Evolutionary conservation across 208 protist genomes (phyloP), one percentile per base, ranked within the genome.

Genomic region (Trypanosoma caninum): DNA sequence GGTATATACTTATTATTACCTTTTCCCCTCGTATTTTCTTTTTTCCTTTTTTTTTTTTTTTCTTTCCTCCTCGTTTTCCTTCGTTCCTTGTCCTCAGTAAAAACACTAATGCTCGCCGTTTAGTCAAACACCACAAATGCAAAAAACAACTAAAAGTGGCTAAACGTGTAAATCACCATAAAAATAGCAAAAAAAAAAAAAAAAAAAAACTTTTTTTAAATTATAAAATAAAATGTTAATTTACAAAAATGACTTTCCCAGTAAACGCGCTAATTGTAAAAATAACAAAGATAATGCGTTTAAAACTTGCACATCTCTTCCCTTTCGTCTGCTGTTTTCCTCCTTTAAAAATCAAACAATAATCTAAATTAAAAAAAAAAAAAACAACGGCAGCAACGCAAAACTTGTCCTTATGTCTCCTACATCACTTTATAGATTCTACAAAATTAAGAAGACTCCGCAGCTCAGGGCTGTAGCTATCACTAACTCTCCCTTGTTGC

Each of bases 371-470:
- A 40, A 40, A 40, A 16, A 13, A 7, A 40, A 16, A 13, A 10
- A 10, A n/a, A 48, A 10, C 11, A n/a, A 48, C 7, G 44, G 7
- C 13, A 13, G 13, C 10, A 40, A 13, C 35, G 13, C 35, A 40
- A 40, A 13, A 13, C 35, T 23, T 44, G 16, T 18, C 6, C 10
- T 23, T 44, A 18, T 44, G 6, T 44, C 40, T 44, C 10, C 2
- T 22, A 30, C 5, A 37, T 30, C 59, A 67, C 22, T 51, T 67
- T 13, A 67, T 67, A 42, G 60, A 67, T 11, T 58, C 51, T 7
- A 67, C 60, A 59, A 59, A 67, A 35, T 52, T 58, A 14, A 67
- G 31, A 20, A 67, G 27, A 38, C 52, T 58, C 23, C n/a, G 51
- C 2, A 67, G 51, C 41, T 67, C 60, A 1, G 50, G 50, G 16